Conservation (phyloP, 345 rosid genomes). For the Mercurialis annua region DNA sequence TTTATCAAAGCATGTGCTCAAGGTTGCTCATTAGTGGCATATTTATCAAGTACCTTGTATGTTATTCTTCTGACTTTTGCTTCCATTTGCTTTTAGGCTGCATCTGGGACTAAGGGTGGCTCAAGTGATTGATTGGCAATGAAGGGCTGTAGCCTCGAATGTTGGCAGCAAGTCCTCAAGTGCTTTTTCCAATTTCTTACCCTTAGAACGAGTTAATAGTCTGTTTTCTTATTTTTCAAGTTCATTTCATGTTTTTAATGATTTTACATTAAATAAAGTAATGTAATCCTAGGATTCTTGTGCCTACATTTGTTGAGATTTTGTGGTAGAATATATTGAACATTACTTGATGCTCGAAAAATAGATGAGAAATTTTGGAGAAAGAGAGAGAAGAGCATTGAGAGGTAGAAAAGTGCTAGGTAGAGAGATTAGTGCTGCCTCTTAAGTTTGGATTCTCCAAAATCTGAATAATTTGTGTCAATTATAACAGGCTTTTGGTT, state of each 20-base stretch:
- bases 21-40: not conserved
- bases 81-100: conserved; percentile 56
- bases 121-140: conserved; percentile 98
- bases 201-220: conserved; percentile 73
- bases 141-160: conserved; percentile 94
- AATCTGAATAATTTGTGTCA: too few species aligned
- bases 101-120: conserved; percentile 96
- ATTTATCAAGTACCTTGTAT: not conserved
- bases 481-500: too few species aligned
- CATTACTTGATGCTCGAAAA: not conserved
- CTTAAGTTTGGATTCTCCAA: too few species aligned
- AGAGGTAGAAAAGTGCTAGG: not conserved
- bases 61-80: not conserved
- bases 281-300: not conserved
- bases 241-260: not conserved
- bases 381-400: not conserved
- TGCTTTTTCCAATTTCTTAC: conserved; percentile 89
- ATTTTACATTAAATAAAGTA: not conserved
- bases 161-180: conserved; percentile 94
- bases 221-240: not conserved
- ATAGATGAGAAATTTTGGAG: not conserved
- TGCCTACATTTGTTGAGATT: not conserved
- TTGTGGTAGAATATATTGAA: not conserved
- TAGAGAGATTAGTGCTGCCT: not conserved
- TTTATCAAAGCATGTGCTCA: not conserved